Evolutionary conservation across 306 rosid species (phyloP), one percentile per base, ranked within the genome.

Genomic region (Cucurbita argyrosperma): DNA sequence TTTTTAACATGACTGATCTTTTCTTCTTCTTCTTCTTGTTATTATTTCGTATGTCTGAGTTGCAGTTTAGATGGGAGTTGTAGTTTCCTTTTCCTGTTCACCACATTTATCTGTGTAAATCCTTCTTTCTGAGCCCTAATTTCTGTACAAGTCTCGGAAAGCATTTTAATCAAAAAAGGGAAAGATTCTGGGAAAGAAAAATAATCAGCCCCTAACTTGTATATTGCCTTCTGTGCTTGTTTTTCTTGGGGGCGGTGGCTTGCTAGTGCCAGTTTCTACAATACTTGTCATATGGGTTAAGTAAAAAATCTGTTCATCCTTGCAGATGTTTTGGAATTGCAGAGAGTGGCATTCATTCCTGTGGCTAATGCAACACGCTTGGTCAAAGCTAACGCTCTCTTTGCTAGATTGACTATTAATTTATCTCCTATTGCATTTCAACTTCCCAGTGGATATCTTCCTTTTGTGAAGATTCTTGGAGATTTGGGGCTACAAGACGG

Each of bases 361-460:
- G 96, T 87, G 70, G 98, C 98, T 80, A 90, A 93, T 76, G 98
- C 92, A 79, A 90, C 98, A 4, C 98, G 97, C 76, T 82, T 93
- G 82, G 94, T 93, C 82, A 81, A 89, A 23, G 94, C 96, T 13
- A 80, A 83, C 79, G 81, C 88, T 74, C 93, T 93, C 56, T 93
- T 87, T 84, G 96, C 90, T 35, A 96, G 87, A 46, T 81, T 93
- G 75, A 79, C 89, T 47, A 80, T 93, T 81, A 93, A 90, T 80
- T 85, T 93, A 80, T 93, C 98, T 53, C 98, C 98, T 11, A 90
- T 93, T 89, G 94, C 97, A 71, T 93, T 93, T 85, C 97, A 93
- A 82, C 97, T 93, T 76, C 97, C 97, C 50, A 30, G 94, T 10
- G 73, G 78, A 72, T 93, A 93, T 84, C 96, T 90, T 74, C 92